Conservation (phyloP, 495 filamentous ascomycete genomes). For the Lasiosphaeriaceae sp. region DNA sequence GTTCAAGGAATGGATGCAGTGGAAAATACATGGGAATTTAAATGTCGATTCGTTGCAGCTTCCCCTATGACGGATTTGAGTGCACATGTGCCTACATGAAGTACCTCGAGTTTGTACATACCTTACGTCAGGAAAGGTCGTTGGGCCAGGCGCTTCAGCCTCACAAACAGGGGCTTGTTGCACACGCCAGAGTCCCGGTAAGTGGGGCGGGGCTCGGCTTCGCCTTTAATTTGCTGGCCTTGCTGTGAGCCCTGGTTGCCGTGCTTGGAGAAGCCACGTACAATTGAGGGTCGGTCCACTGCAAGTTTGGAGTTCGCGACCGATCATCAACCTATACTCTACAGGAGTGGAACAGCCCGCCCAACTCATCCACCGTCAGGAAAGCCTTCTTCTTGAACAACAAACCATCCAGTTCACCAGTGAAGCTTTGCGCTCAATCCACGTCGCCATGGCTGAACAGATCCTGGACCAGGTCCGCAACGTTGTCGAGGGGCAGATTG, state of each 20-base stretch:
- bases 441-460: conserved; percentile 64
- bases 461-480: conserved; percentile 72
- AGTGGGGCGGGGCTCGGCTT: neutral
- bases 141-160: conserved; percentile 3
- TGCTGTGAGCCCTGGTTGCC: neutral
- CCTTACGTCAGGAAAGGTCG: too few relatives aligned
- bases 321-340: neutral
- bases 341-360: neutral
- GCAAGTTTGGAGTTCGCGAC: too few relatives aligned
- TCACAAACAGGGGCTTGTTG: neutral
- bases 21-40: too few relatives aligned
- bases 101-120: neutral
- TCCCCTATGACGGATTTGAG: too few relatives aligned
- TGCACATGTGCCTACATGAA: too few relatives aligned
- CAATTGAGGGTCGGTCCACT: neutral
- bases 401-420: too few relatives aligned
- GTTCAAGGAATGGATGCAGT: too few relatives aligned
- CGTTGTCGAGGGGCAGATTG: conserved; percentile 82
- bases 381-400: too few relatives aligned
- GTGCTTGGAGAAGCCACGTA: conserved; percentile 9
- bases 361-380: too few relatives aligned
- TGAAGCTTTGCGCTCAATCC: neutral
- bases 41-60: too few relatives aligned
- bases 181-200: neutral
- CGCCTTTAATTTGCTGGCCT: too few relatives aligned